Evolutionary conservation across 441 rosid genomes (phyloP).

Genomic region (Syzygium malaccense): DNA sequence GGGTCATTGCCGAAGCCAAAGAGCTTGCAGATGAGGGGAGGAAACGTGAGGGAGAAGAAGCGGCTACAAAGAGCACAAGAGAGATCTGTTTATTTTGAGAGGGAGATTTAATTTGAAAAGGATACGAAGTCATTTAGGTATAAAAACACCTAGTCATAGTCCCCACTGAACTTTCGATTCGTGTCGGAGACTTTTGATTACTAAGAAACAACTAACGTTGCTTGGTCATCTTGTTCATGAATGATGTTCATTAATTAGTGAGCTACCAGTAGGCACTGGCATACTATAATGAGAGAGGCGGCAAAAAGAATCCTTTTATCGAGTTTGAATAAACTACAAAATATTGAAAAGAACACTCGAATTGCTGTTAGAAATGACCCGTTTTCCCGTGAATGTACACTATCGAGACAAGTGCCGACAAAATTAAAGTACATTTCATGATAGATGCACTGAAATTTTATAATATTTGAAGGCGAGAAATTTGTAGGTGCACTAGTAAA

Average conservation of each 20-base stretch:
- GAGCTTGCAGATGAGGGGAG: slow-evolving; percentile 53
- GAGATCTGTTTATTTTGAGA: too few relatives aligned
- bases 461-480: neutral
- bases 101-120: too few relatives aligned
- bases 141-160: too few relatives aligned
- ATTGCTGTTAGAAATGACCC: neutral
- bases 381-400: neutral
- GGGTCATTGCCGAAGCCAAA: slow-evolving; percentile 56
- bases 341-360: neutral
- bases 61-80: slow-evolving; percentile 6
- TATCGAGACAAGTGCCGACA: neutral
- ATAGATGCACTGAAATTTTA: neutral
- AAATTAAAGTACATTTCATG: neutral
- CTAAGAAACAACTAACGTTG: too few relatives aligned
- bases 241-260: too few relatives aligned
- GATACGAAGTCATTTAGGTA: too few relatives aligned
- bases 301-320: too few relatives aligned
- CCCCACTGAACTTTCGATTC: too few relatives aligned
- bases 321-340: neutral
- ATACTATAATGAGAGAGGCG: neutral
- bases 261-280: too few relatives aligned
- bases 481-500: neutral
- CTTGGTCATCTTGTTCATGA: too few relatives aligned
- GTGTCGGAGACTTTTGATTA: too few relatives aligned
- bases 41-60: slow-evolving; percentile 64